Conservation (phyloP, 2,329 filamentous ascomycete species). For the Botrytis hyacinthi region DNA sequence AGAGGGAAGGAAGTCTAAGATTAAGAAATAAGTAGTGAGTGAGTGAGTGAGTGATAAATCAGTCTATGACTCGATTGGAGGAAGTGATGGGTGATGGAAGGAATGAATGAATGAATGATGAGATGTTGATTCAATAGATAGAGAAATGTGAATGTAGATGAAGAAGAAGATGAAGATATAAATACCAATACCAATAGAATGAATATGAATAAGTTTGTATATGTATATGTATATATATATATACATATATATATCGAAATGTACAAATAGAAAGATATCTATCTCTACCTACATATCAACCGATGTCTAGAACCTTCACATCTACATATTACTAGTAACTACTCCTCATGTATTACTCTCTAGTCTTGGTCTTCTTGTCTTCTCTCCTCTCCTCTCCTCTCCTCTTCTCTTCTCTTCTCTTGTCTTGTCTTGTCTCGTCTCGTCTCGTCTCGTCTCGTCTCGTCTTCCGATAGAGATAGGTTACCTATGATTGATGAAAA, state of each 20-base stretch:
- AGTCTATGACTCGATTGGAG: background rate
- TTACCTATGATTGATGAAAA: background rate
- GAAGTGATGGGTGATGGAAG: background rate
- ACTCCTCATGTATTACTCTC: background rate
- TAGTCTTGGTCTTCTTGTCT: background rate
- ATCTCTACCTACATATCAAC: no score
- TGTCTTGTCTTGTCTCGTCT: no score
- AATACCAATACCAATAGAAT: no score
- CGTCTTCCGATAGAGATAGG: background rate
- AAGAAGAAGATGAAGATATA: no score
- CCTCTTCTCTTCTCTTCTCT: background rate
- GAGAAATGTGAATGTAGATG: no score
- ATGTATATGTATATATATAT: background rate
- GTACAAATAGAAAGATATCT: background rate
- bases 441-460: no score
- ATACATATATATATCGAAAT: background rate
- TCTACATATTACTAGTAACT: background rate
- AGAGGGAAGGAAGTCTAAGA: background rate
- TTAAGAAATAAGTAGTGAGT: background rate
- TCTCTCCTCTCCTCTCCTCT: no score
- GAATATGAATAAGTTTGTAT: background rate
- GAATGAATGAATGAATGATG: no score
- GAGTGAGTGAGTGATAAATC: no score
- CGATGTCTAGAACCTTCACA: background rate
- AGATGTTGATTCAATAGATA: no score